Base-by-base conservation (phyloP, 768 basidiomycete species). In the Termitomyces sp. region DNA sequence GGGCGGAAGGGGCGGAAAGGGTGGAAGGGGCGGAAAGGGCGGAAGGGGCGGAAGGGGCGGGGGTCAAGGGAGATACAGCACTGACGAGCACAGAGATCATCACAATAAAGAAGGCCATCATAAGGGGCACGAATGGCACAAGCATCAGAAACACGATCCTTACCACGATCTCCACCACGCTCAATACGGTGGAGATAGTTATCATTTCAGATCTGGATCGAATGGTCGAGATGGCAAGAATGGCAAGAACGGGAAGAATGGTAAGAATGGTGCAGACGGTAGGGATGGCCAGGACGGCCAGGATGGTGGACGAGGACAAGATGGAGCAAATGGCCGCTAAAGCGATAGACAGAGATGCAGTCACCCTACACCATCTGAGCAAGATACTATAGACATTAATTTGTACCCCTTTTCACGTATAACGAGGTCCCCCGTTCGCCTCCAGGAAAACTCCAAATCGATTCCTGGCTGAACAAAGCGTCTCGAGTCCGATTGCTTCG, bases 21-120 rank as follows among this genome's bases (percentile, higher is more conserved):
- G 46, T 3, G 44, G 54, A 3, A 27, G 12, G 3, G 53, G 53
- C 2, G 53, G 53, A 2, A 9, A 7, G 14, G 50, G 50, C 5
- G 48, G 48, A 2, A n/a, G n/a, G 11, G 55, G 55, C 1, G 55
- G 48, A 5, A 28, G 27, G 14, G 32, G 48, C 6, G 56, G 43
- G 28, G 9, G 19, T 40, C 37, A 23, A 43, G 6, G 4, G 23
- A 41, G 23, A 43, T 25, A 25, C 12, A 39, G 17, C 7, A 51
- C n/a, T 4, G 25, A 37, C 25, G 27, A n/a, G 12, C 17, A 8
- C 2, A 25, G 25, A 40, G 56, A 57, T 19, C 42, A 57, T 23
- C n/a, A 45, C 27, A 51, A 57, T 27, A 27, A 52, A 44, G 50
- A 34, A 32, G 49, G 35, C 27, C 43, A 57, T 35, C 55, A 37